Evolutionary conservation across 2,329 filamentous ascomycete genomes (phyloP).

Genomic region (Fusarium kyushuense): DNA sequence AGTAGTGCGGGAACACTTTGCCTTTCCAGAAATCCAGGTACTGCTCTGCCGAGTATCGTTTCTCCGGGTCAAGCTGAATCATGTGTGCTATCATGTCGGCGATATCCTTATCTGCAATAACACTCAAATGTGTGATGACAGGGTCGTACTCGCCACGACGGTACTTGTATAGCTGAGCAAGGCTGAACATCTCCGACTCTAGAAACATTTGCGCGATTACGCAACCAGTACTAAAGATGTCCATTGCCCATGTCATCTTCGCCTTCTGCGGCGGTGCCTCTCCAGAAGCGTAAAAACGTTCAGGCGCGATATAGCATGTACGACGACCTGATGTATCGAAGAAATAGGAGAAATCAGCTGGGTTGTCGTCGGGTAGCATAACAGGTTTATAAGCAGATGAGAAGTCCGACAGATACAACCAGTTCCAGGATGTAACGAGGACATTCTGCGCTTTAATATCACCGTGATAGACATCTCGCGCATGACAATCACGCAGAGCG

Average conservation of each 20-base stretch:
- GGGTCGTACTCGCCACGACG: constrained; percentile 93
- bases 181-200: constrained; percentile 95
- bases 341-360: constrained; percentile 96
- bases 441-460: constrained; percentile 99
- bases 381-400: constrained; percentile 95
- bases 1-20: constrained; percentile 95
- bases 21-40: constrained; percentile 92
- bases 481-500: constrained; percentile 90
- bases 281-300: constrained; percentile 83
- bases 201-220: constrained; percentile 97
- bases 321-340: constrained; percentile 93
- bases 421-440: constrained; percentile 98
- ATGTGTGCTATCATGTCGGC: constrained; percentile 93
- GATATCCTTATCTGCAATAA: constrained; percentile 88
- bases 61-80: constrained; percentile 94
- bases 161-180: constrained; percentile 96
- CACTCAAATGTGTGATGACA: constrained; percentile 80
- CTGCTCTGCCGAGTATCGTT: constrained; percentile 91
- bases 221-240: constrained; percentile 96
- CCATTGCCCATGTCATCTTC: constrained; percentile 90
- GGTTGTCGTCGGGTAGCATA: constrained; percentile 94
- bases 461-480: constrained; percentile 90
- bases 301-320: constrained; percentile 95
- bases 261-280: constrained; percentile 71
- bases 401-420: constrained; percentile 98